Base-by-base conservation (phyloP, 306 rosid species). In the Citrullus mucosospermus region DNA sequence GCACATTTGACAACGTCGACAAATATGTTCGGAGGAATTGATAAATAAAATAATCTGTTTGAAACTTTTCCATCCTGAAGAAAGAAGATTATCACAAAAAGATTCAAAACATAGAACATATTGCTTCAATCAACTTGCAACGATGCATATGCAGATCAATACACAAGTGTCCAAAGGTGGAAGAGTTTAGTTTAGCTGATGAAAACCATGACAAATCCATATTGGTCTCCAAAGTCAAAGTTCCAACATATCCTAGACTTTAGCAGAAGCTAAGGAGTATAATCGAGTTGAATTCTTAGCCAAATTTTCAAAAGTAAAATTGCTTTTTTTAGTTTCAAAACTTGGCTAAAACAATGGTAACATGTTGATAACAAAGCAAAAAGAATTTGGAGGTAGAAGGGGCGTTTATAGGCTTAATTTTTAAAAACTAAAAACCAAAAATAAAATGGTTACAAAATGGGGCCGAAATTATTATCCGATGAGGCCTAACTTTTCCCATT, bases 21-120 rank as follows among this genome's bases (percentile, higher is more conserved):
- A 76, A 95, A 95, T 82, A 95, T 84, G 85, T 92, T 95, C 76
- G 97, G 97, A 41, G 98, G 97, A 83, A 92, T 85, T 70, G 98
- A 92, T 82, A 95, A 80, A 86, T 95, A 95, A 85, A 88, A 95
- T 77, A 95, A 85, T 84, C 99, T 89, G 81, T 92, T 85, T 68
- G 97, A 84, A 36, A 54, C n/a, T 80, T 81, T 95, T 81, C 92
- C 97, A 65, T 83, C 89, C 97, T 95, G 91, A 30, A 80, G 58
- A 75, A 76, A 78, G 83, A 82, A 78, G 28, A 66, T 78, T 75
- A 73, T 74, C 48, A 41, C 44, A 16, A 38, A 54, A 77, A 77
- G 65, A 48, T 72, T 44, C 18, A 46, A 46, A 79, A 78, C 75
- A 62, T 30, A 30, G 25, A 48, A 28, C 60, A 30, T 13, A 18